Evolutionary conservation across 495 filamentous ascomycete genomes (phyloP).

Genomic region (Chaetomium cochliodes): DNA sequence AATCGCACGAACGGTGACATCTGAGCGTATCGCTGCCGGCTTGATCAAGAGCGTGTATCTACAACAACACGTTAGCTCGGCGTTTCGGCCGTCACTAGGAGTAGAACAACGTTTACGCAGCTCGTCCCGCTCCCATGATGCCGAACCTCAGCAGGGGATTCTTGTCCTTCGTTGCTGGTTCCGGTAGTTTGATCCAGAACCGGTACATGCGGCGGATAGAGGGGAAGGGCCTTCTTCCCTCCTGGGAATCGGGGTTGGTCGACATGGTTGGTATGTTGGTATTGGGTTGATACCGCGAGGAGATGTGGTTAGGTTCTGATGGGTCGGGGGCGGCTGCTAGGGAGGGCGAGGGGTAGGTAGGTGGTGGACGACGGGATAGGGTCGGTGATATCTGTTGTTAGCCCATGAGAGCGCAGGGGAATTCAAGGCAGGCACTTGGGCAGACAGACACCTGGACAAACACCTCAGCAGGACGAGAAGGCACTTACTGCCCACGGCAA

Average conservation of each 20-base stretch:
- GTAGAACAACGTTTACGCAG: constrained; percentile 37
- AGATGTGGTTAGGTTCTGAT: neutral
- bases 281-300: neutral
- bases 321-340: neutral
- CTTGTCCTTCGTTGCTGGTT: constrained; percentile 28
- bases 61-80: constrained; percentile 14
- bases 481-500: neutral
- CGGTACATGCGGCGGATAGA: neutral
- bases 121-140: constrained; percentile 51
- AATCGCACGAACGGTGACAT: constrained; percentile 58
- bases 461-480: too few relatives aligned
- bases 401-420: too few relatives aligned
- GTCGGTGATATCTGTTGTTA: too few relatives aligned
- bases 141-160: constrained; percentile 44
- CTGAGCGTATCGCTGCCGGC: constrained; percentile 59
- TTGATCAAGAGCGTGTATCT: constrained; percentile 55
- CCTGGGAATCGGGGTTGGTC: neutral
- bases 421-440: too few relatives aligned
- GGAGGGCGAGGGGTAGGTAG: too few relatives aligned
- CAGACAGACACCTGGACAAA: too few relatives aligned
- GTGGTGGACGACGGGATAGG: too few relatives aligned
- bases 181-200: neutral
- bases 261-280: neutral
- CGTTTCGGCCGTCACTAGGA: neutral
- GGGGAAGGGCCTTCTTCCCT: neutral